A percentile compares a stretch with the other conserved stretches of the same genome.
These are phyloP conservation scores for Parafenestella ontariensis DNA, from an alignment of 2,329 filamentous ascomycete genomes.

Conservation along the genomic window DNA sequence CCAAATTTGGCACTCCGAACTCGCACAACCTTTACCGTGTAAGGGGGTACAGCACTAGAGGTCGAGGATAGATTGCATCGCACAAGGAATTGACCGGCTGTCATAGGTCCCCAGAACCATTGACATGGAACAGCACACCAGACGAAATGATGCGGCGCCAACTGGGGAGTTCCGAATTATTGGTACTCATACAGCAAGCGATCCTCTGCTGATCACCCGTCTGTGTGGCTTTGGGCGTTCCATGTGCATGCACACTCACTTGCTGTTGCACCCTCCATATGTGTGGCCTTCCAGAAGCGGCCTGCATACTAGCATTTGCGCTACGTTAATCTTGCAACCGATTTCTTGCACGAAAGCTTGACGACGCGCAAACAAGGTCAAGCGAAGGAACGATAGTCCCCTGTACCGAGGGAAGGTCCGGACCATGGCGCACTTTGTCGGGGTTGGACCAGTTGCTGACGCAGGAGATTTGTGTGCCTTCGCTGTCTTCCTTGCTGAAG, in stretches of 20 bases:
- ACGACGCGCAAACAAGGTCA: slow-evolving; percentile 18
- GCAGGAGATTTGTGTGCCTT: slow-evolving; percentile 1
- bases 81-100: slow-evolving; percentile 17
- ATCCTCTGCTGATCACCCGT: slow-evolving; percentile 46
- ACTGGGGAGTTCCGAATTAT: slow-evolving; percentile 33
- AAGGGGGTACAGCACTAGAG: slow-evolving; percentile 34
- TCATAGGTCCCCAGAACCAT: slow-evolving; percentile 22
- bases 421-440: neutral
- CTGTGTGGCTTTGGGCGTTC: slow-evolving; percentile 42
- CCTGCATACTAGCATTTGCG: slow-evolving; percentile 5
- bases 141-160: slow-evolving; percentile 14
- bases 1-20: slow-evolving; percentile 22
- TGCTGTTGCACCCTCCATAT: slow-evolving; percentile 21
- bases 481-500: neutral
- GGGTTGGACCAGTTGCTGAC: slow-evolving; percentile 1
- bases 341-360: neutral
- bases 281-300: slow-evolving; percentile 39
- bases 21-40: slow-evolving; percentile 19
- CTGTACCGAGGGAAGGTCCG: slow-evolving; percentile 1
- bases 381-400: slow-evolving; percentile 17
- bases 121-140: slow-evolving; percentile 23
- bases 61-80: slow-evolving; percentile 27
- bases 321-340: slow-evolving; percentile 1
- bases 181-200: slow-evolving; percentile 34
- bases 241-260: slow-evolving; percentile 26